Evolutionary conservation across 2,329 filamentous ascomycete genomes (phyloP), one percentile per base, ranked within the genome.

Genomic region (Botrytis porri): DNA sequence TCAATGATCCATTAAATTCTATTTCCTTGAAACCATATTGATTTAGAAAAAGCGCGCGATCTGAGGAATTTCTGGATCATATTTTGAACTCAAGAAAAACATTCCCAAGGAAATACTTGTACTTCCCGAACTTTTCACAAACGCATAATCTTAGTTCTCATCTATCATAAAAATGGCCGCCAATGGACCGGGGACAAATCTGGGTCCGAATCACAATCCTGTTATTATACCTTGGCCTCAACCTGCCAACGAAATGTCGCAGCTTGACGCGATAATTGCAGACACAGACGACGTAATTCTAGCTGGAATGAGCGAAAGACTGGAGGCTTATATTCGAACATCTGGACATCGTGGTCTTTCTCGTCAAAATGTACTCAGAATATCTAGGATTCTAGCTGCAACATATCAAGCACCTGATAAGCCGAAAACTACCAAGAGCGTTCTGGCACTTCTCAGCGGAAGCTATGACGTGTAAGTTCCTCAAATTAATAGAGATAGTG

Each of bases 401-500:
- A 57, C 51, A 57, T 29, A 57, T 57, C 51, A 57, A 57, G 14
- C 51, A 57, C 51, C 51, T 57, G 51, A 7, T 7, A 57, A 57
- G 51, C 51, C 51, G 16, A 57, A 57, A 57, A 57, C 51, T 18
- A 18, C 5, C 14, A 29, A 57, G n/a, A 57, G 51, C 16, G n/a
- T 14, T 8, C n/a, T 57, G n/a, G 51, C 12, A 16, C 51, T n/a
- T 3, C 51, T 57, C 8, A 29, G 25, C 1, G 25, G 60, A 25
- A 3, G 25, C 25, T 62, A n/a, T n/a, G 25, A 62, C 25, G 41
- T 62, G 60, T 62, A 62, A 62, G 10, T n/a, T n/a, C 7, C 1
- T 4, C 22, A 39, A n/a, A 25, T 18, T 9, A 0, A 29, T 18
- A 29, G 35, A 14, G 3, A 5, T 25, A 6, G 0, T 39, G 6